Base-by-base conservation (phyloP, 208 protist species). In the Trypanosoma melophagium region DNA sequence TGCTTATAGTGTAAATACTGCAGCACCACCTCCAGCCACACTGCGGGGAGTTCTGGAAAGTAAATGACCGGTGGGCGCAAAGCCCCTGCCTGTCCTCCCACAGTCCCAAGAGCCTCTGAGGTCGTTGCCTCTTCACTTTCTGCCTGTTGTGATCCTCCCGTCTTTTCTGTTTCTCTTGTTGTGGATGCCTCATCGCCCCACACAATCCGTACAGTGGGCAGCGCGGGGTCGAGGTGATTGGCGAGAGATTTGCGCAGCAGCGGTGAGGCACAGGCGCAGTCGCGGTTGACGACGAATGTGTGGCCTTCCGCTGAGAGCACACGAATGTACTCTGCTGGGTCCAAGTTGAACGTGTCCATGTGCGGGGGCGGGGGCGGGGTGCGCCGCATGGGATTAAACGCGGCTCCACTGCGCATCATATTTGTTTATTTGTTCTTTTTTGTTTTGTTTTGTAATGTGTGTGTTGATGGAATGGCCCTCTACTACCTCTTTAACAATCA, bases 311-410 rank as follows among this genome's bases (percentile, higher is more conserved):
- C 52, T 14, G 79, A 79, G 3, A 45, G 31, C 24, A 90, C 69
- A 1, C 50, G 42, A 21, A 90, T 44, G 68, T 93, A 96, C 19
- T 92, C 81, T 7, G 45, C 53, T 7, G 87, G 76, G 22, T 77
- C 76, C 7, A 96, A 47, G 53, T 79, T 66, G 14, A 91, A 79
- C 2, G 81, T 85, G 64, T 94, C 91, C 4, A 82, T 83, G 66
- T 89, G 77, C 16, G 86, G 86, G 3, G 91, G 87, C 28, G 90
- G 90, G 50, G 84, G 87, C 45, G 86, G 86, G 5, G 85, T 83
- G 71, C 81, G 91, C 84, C 88, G 79, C 90, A 96, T 96, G 7
- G 87, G 87, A 57, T 96, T 90, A 59, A 96, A 96, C 10, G 86
- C 60, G 12, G 71, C 31, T 0, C 79, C 70, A 58, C 70, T 78